phyloP scores from a whole-genome alignment of 2,329 filamentous ascomycete genomes.

The Bipolaris zeicola region DNA sequence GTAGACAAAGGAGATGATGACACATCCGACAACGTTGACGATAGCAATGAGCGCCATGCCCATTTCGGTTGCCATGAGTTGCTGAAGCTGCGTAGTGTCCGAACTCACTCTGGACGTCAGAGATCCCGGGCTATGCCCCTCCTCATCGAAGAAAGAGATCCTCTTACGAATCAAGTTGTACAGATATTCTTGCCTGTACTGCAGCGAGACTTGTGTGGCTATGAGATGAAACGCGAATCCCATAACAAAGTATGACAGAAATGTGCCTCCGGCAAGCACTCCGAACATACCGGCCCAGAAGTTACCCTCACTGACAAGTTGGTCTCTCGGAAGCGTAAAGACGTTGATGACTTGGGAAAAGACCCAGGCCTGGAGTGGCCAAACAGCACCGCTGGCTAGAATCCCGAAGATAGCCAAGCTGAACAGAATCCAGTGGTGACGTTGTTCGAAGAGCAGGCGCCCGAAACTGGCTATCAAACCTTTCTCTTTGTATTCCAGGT shows the following conservation, averaged over 20 bases:
- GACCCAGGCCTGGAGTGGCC: slow-evolving; percentile 48
- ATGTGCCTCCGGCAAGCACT: slow-evolving; percentile 60
- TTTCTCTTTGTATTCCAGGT: slow-evolving; percentile 37
- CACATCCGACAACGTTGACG: slow-evolving; percentile 68
- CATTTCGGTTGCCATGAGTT: slow-evolving; percentile 68
- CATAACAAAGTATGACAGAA: slow-evolving; percentile 60
- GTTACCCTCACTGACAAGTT: slow-evolving; percentile 48
- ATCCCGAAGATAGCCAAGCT: slow-evolving; percentile 36
- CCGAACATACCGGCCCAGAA: slow-evolving; percentile 73
- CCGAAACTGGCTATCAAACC: slow-evolving; percentile 43
- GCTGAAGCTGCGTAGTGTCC: slow-evolving; percentile 65
- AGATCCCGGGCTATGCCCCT: slow-evolving; percentile 65
- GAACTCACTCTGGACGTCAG: slow-evolving; percentile 62
- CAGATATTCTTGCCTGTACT: slow-evolving; percentile 65
- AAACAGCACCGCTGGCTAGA: slow-evolving; percentile 43
- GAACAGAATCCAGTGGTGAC: slow-evolving; percentile 43
- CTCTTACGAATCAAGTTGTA: slow-evolving; percentile 64
- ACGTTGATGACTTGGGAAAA: slow-evolving; percentile 47
- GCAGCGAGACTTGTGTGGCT: slow-evolving; percentile 55
- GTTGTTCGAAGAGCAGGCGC: slow-evolving; percentile 43
- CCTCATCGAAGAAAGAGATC: slow-evolving; percentile 65
- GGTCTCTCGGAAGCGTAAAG: slow-evolving; percentile 41
- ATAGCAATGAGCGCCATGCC: slow-evolving; percentile 64
- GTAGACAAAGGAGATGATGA: slow-evolving; percentile 71
- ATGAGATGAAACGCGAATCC: slow-evolving; percentile 44